Evolutionary conservation across 352 stramenopile genomes (phyloP).

Genomic region (Phytophthora cactorum): DNA sequence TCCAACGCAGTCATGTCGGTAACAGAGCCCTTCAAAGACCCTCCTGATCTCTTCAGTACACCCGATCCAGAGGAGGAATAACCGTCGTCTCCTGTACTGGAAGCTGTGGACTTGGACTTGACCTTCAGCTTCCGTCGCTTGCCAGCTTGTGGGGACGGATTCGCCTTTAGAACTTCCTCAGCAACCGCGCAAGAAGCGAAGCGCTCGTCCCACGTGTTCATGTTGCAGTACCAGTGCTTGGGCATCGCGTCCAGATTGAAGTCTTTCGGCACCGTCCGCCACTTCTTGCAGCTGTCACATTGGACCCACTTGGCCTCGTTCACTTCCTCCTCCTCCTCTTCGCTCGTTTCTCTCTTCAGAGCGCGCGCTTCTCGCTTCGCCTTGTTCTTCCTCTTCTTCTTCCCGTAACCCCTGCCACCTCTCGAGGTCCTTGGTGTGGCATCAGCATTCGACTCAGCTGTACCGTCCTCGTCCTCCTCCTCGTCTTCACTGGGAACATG

Average conservation of each 20-base stretch:
- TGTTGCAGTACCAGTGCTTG: slow-evolving; percentile 96
- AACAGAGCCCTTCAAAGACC: slow-evolving; percentile 26
- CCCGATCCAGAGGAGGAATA: slow-evolving; percentile 51
- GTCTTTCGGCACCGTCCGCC: slow-evolving; percentile 91
- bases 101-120: slow-evolving; percentile 34
- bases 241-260: slow-evolving; percentile 92
- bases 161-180: slow-evolving; percentile 84
- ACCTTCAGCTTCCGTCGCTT: slow-evolving; percentile 44
- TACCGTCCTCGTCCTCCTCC: slow-evolving; percentile 58
- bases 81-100: slow-evolving; percentile 33
- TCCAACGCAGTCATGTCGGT: slow-evolving; percentile 28
- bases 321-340: slow-evolving; percentile 39
- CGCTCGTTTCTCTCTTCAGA: slow-evolving; percentile 28
- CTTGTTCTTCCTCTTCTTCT: slow-evolving; percentile 78
- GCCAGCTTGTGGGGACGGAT: slow-evolving; percentile 29
- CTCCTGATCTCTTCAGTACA: slow-evolving; percentile 27
- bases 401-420: slow-evolving; percentile 27
- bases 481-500: slow-evolving; percentile 50
- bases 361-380: slow-evolving; percentile 32
- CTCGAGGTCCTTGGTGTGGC: slow-evolving; percentile 27
- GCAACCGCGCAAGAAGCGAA: slow-evolving; percentile 88
- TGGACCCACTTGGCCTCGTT: slow-evolving; percentile 94
- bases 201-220: slow-evolving; percentile 93
- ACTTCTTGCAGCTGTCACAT: slow-evolving; percentile 96
- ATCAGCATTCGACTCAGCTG: slow-evolving; percentile 28